Conservation (phyloP, 768 basidiomycete genomes). For the Heimioporus sp. region DNA sequence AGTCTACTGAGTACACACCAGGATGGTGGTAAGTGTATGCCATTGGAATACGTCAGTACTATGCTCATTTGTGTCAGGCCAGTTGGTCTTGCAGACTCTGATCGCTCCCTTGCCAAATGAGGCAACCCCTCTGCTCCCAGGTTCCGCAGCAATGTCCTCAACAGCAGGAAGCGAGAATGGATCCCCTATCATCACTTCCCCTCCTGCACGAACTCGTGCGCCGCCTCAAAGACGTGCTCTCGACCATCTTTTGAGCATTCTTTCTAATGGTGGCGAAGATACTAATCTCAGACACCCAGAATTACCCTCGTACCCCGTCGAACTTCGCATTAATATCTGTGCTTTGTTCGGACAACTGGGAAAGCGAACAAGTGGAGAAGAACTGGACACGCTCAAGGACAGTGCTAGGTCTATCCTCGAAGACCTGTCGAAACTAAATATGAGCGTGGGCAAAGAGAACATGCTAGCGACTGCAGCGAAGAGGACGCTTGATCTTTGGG, state of each 20-base stretch:
- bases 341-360: constrained; percentile 66
- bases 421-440: constrained; percentile 38
- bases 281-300: constrained; percentile 38
- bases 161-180: constrained; percentile 43
- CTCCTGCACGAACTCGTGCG: constrained; percentile 36
- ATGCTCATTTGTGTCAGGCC: constrained; percentile 41
- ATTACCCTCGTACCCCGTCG: constrained; percentile 56
- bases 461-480: constrained; percentile 39
- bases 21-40: constrained; percentile 53
- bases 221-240: constrained; percentile 54
- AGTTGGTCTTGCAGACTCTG: constrained; percentile 61
- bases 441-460: constrained; percentile 33
- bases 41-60: not conserved
- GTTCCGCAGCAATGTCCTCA: constrained; percentile 35
- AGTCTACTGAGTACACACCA: constrained; percentile 69
- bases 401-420: constrained; percentile 49
- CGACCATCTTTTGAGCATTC: constrained; percentile 63
- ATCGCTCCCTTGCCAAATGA: constrained; percentile 48
- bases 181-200: constrained; percentile 48
- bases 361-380: constrained; percentile 48
- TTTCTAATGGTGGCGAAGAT: constrained; percentile 40
- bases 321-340: constrained; percentile 76
- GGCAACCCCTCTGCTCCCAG: constrained; percentile 28
- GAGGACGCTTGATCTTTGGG: constrained; percentile 43
- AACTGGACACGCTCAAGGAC: constrained; percentile 50